These are phyloP conservation scores for Candida insectorum DNA, from an alignment of 805 yeast genomes.

Conservation along the genomic window DNA sequence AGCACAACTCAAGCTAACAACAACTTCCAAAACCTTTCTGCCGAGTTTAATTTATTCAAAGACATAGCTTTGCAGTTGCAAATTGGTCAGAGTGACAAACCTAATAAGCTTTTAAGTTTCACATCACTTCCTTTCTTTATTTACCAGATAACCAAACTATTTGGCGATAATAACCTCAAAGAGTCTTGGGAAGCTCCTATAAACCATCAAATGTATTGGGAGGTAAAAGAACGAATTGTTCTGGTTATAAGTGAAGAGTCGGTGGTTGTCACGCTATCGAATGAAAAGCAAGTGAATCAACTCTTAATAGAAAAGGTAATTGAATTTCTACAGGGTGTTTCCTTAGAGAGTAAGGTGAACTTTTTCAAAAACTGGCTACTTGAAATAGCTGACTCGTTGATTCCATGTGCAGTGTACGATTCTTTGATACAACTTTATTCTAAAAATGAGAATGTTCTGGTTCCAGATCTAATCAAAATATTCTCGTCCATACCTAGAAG, in stretches of 20 bases:
- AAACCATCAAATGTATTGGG: slow-evolving; percentile 32
- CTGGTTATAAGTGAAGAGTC: slow-evolving; percentile 17
- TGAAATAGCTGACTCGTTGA: slow-evolving; percentile 38
- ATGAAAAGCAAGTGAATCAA: slow-evolving; percentile 20
- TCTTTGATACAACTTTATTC: slow-evolving; percentile 12
- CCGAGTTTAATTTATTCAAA: slow-evolving; percentile 35
- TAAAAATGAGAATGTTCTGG: slow-evolving; percentile 10
- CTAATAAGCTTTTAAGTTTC: slow-evolving; percentile 17
- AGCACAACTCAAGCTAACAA: slow-evolving; percentile 26
- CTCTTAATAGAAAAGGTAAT: slow-evolving; percentile 18
- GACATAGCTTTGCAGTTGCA: slow-evolving; percentile 38
- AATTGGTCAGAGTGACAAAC: slow-evolving; percentile 12
- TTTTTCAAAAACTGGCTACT: slow-evolving; percentile 39
- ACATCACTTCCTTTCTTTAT: slow-evolving; percentile 33
- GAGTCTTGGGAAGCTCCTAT: slow-evolving; percentile 29
- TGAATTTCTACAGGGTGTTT: slow-evolving; percentile 6
- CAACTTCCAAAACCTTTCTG: slow-evolving; percentile 35
- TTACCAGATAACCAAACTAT: slow-evolving; percentile 12
- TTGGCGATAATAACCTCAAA: slow-evolving; percentile 2
- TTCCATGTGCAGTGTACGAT: slow-evolving; percentile 40
- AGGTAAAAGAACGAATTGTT: slow-evolving; percentile 26
- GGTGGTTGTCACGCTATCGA: slow-evolving; percentile 6
- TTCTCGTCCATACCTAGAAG: slow-evolving; percentile 36
- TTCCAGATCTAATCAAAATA: slow-evolving; percentile 20
- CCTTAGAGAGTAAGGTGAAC: slow-evolving; percentile 26